Conservation (phyloP, 2,329 filamentous ascomycete genomes). For the Ceratocystiopsis brevicomis region DNA sequence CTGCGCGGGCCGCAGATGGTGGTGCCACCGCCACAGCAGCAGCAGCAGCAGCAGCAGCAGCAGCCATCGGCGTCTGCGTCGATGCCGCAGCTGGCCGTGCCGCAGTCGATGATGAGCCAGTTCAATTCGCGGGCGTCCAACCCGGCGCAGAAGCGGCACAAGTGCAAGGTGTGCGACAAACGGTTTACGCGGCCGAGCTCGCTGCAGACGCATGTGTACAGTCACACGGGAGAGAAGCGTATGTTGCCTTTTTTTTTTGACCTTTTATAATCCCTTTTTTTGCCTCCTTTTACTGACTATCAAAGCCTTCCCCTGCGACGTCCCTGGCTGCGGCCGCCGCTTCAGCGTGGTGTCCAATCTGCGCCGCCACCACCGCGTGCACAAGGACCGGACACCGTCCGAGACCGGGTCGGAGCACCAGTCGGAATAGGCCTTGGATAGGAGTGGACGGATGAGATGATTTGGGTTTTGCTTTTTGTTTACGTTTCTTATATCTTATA, state of each 20-base stretch:
- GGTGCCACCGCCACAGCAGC: background rate
- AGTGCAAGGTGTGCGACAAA: slow-evolving; percentile 97
- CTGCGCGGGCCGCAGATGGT: no score
- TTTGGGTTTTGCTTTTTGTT: background rate
- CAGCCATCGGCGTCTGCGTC: slow-evolving; percentile 16
- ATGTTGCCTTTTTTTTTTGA: slow-evolving; percentile 24
- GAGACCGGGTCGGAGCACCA: slow-evolving; percentile 45
- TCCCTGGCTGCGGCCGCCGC: slow-evolving; percentile 84
- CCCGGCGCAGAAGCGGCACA: slow-evolving; percentile 97
- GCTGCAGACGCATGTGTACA: slow-evolving; percentile 93
- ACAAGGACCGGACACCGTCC: slow-evolving; percentile 55
- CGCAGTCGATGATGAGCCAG: slow-evolving; percentile 95
- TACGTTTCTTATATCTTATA: background rate
- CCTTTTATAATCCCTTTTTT: background rate
- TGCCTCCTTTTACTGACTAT: background rate
- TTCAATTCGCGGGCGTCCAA: slow-evolving; percentile 94
- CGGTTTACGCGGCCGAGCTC: slow-evolving; percentile 88
- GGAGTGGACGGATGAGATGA: background rate
- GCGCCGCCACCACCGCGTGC: slow-evolving; percentile 85
- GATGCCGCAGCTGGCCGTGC: slow-evolving; percentile 40
- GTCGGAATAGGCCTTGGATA: slow-evolving; percentile 22
- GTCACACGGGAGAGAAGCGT: slow-evolving; percentile 96
- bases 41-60: background rate
- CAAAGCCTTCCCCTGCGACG: slow-evolving; percentile 78
- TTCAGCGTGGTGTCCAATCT: slow-evolving; percentile 97